Evolutionary conservation across 352 stramenopile species (phyloP).

Genomic region (Lagenidium giganteum): DNA sequence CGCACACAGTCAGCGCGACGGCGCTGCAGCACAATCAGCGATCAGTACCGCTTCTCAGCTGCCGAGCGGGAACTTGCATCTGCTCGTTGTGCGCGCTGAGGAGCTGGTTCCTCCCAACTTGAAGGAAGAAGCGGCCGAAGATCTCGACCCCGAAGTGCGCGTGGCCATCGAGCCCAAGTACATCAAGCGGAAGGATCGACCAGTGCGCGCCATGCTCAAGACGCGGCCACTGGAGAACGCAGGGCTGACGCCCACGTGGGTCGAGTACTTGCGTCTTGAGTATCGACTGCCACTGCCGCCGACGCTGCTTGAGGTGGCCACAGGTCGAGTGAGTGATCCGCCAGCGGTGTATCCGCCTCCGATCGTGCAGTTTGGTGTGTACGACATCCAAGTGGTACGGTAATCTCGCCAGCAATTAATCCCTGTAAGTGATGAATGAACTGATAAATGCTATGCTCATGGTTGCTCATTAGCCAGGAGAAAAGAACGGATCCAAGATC

Average conservation of each 20-base stretch:
- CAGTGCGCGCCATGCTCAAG: constrained; percentile 40
- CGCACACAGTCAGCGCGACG: too few relatives aligned
- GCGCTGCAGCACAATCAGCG: not conserved
- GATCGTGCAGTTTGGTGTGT: constrained; percentile 34
- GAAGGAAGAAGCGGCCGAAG: constrained; percentile 18
- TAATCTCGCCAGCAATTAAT: too few relatives aligned
- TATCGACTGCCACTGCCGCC: constrained; percentile 22
- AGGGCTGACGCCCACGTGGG: constrained; percentile 30
- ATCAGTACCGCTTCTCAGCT: constrained; percentile 10
- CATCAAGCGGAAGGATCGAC: constrained; percentile 44
- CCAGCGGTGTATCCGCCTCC: constrained; percentile 20
- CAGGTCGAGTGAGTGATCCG: not conserved
- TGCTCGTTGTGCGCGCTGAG: constrained; percentile 31
- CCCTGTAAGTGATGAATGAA: not conserved
- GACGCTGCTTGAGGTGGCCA: not conserved
- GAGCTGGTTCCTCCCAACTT: constrained; percentile 26
- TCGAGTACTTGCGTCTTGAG: constrained; percentile 45
- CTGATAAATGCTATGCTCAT: constrained; percentile 1
- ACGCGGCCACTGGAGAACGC: constrained; percentile 40
- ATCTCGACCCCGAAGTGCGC: constrained; percentile 48
- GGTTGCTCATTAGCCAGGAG: constrained; percentile 28
- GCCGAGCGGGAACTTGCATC: constrained; percentile 32
- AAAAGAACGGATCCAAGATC: constrained; percentile 23
- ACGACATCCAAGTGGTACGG: constrained; percentile 51
- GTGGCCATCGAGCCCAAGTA: constrained; percentile 42